Evolutionary conservation across 257 asterid species (phyloP).

Genomic region (Solanum bukasovii): DNA sequence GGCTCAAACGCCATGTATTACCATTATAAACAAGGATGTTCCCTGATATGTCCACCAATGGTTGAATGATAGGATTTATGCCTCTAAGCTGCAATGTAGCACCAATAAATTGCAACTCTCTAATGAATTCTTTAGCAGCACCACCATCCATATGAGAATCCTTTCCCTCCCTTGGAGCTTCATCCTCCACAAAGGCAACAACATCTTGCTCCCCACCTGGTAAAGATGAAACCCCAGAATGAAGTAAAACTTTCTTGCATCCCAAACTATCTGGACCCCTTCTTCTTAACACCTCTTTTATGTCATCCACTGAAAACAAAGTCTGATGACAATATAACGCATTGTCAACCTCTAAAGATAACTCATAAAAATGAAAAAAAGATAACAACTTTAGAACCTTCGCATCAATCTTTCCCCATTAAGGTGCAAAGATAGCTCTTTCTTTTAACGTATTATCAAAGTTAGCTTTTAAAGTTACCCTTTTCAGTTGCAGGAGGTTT

Average conservation of each 20-base stretch:
- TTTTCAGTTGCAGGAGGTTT: neutral
- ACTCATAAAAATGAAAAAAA: neutral
- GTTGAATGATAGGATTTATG: slow-evolving; percentile 54
- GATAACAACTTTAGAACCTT: neutral
- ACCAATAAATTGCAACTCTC: slow-evolving; percentile 56
- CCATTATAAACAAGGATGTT: slow-evolving; percentile 91
- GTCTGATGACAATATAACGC: slow-evolving; percentile 9
- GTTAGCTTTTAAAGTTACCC: neutral
- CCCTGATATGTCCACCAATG: slow-evolving; percentile 55
- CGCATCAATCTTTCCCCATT: neutral
- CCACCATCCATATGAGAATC: neutral
- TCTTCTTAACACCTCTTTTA: slow-evolving; percentile 46
- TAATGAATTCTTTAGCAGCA: slow-evolving; percentile 14
- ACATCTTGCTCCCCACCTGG: slow-evolving; percentile 8
- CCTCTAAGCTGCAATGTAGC: slow-evolving; percentile 94
- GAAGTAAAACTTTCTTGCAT: slow-evolving; percentile 31
- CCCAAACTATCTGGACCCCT: slow-evolving; percentile 94
- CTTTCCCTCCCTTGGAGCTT: neutral
- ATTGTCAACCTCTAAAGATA: neutral
- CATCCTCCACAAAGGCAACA: slow-evolving; percentile 15
- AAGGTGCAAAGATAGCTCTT: neutral
- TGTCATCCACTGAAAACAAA: slow-evolving; percentile 43
- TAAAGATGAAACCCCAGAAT: slow-evolving; percentile 7
- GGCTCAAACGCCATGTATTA: slow-evolving; percentile 6
- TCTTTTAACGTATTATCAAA: neutral